Conservation (phyloP, 2,329 filamentous ascomycete species). For the Aspergillus sp. region DNA sequence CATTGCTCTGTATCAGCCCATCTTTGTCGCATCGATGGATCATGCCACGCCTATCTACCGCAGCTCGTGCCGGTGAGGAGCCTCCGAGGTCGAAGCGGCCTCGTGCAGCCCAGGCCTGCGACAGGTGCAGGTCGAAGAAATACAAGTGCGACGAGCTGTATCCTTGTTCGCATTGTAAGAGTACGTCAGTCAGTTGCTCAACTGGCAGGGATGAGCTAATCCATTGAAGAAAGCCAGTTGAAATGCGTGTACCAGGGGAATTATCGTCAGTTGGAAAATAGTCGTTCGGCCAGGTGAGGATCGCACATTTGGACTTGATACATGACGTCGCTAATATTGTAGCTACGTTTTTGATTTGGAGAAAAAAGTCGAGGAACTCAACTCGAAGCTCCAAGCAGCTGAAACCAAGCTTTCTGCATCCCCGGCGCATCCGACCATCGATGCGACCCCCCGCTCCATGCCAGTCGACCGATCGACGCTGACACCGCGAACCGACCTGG, state of each 20-base stretch:
- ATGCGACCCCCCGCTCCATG: conserved; percentile 32
- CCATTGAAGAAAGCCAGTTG: conserved; percentile 35
- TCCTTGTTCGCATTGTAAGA: conserved; percentile 51
- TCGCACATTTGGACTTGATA: too few species aligned
- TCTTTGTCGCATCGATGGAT: conserved; percentile 21
- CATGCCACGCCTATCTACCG: conserved; percentile 33
- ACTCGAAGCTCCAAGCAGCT: conserved; percentile 29
- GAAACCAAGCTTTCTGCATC: conserved; percentile 28
- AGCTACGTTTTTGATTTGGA: conserved; percentile 45
- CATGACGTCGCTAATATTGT: background rate
- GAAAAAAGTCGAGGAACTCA: conserved; percentile 37
- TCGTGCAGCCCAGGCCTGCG: conserved; percentile 54
- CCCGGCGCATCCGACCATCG: conserved; percentile 14
- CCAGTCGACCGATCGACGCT: conserved; percentile 16
- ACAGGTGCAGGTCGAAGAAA: conserved; percentile 53
- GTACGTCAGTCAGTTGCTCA: conserved; percentile 30
- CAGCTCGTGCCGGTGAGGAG: conserved; percentile 18
- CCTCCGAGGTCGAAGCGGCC: conserved; percentile 38
- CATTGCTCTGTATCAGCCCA: background rate
- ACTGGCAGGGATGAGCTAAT: background rate
- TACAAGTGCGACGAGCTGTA: conserved; percentile 55
- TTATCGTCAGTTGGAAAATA: conserved; percentile 37
- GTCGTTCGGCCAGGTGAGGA: conserved; percentile 34
- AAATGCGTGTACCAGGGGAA: conserved; percentile 42
- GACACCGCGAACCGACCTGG: conserved; percentile 19